Evolutionary conservation across 306 rosid genomes (phyloP).

Genomic region (Gastrolobium villosum): DNA sequence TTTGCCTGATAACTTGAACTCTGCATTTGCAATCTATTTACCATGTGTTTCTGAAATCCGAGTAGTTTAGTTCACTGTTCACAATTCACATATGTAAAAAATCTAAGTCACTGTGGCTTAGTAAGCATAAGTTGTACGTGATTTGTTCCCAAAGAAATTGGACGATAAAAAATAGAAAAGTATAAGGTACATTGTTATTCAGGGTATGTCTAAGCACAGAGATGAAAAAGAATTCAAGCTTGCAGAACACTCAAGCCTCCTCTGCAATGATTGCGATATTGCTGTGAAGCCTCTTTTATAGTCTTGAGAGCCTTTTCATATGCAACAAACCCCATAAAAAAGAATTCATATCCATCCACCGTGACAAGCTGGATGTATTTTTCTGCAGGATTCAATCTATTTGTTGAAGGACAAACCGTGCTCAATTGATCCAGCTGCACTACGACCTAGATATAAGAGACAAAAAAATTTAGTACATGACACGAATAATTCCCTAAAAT

Average conservation of each 20-base stretch:
- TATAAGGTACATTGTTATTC: not conserved
- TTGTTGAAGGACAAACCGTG: constrained; percentile 57
- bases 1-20: not conserved
- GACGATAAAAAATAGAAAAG: no score
- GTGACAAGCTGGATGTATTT: constrained; percentile 62
- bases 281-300: constrained; percentile 46
- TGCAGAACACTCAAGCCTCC: constrained; percentile 1
- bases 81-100: not conserved
- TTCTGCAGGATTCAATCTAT: constrained; percentile 63
- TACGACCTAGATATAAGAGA: constrained; percentile 54
- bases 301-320: constrained; percentile 68
- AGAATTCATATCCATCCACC: constrained; percentile 67
- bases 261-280: constrained; percentile 24
- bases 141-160: not conserved
- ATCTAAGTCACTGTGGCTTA: not conserved
- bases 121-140: not conserved
- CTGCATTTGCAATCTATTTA: not conserved
- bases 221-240: not conserved
- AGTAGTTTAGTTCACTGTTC: not conserved
- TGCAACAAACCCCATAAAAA: constrained; percentile 77
- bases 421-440: constrained; percentile 57
- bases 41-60: not conserved
- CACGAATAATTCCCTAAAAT: no score
- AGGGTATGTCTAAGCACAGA: constrained; percentile 5
- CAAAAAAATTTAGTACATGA: constrained; percentile 8